Evolutionary conservation across 352 stramenopile species (phyloP).

Genomic region (Thalassiosira mediterranea): DNA sequence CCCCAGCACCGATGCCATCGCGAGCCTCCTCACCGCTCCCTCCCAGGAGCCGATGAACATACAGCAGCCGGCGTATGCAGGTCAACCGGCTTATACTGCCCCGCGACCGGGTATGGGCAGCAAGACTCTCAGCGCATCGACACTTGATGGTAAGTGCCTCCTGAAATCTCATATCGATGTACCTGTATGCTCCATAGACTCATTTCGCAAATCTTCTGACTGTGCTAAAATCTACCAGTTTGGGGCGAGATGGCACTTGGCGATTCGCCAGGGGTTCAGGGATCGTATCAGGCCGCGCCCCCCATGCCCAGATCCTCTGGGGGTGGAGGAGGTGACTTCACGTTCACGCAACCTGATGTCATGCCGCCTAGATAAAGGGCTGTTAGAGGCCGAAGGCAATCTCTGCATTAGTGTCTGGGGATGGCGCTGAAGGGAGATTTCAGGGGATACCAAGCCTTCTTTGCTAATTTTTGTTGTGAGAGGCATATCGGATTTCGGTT

Average conservation of each 20-base stretch:
- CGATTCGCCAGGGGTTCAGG: slow-evolving; percentile 41
- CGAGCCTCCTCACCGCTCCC: slow-evolving; percentile 41
- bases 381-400: neutral
- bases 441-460: too few relatives aligned
- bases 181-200: neutral
- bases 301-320: slow-evolving; percentile 12
- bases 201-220: neutral
- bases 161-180: neutral
- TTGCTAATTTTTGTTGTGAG: too few relatives aligned
- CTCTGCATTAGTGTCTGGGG: too few relatives aligned
- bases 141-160: slow-evolving; percentile 12
- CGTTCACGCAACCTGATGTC: slow-evolving; percentile 80
- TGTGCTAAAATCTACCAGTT: slow-evolving; percentile 51
- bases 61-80: slow-evolving; percentile 11
- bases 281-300: slow-evolving; percentile 21
- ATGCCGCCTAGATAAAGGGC: slow-evolving; percentile 80
- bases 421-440: too few relatives aligned
- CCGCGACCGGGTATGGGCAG: slow-evolving; percentile 13
- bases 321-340: slow-evolving; percentile 59
- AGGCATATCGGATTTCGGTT: too few relatives aligned
- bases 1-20: slow-evolving; percentile 61
- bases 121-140: slow-evolving; percentile 35
- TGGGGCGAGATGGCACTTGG: slow-evolving; percentile 81
- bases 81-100: too few relatives aligned
- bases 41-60: slow-evolving; percentile 39